A percentile compares a stretch with the other conserved stretches of the same genome.
These are phyloP conservation scores for Tothia fuscella DNA, from an alignment of 2,329 filamentous ascomycete species.

Conservation along the genomic window DNA sequence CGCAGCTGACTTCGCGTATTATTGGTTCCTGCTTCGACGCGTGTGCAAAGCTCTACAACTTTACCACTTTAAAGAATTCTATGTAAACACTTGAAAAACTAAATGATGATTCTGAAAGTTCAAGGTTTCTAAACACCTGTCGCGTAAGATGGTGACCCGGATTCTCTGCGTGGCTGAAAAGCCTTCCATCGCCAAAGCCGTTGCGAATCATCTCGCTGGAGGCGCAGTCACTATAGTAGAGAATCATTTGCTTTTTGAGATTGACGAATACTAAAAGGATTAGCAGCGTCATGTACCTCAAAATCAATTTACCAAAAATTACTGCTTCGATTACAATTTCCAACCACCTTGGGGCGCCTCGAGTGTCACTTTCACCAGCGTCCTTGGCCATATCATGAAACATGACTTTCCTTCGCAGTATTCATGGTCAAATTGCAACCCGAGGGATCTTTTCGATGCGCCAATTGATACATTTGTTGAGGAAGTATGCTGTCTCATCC, in stretches of 20 bases:
- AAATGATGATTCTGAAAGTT: too few relatives aligned
- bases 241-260: background rate
- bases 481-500: too few relatives aligned
- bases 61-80: background rate
- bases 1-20: background rate
- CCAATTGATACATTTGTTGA: slow-evolving; percentile 58
- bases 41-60: background rate
- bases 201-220: slow-evolving; percentile 79
- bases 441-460: slow-evolving; percentile 68
- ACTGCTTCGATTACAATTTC: slow-evolving; percentile 84
- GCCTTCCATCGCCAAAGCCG: slow-evolving; percentile 90
- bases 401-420: slow-evolving; percentile 64
- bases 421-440: slow-evolving; percentile 72
- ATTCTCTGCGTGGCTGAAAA: slow-evolving; percentile 75
- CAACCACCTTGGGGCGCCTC: slow-evolving; percentile 67
- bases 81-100: background rate
- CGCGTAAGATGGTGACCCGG: too few relatives aligned
- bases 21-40: background rate
- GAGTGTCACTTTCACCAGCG: slow-evolving; percentile 85
- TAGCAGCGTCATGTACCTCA: slow-evolving; percentile 52
- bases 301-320: slow-evolving; percentile 82
- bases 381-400: slow-evolving; percentile 76
- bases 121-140: too few relatives aligned
- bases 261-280: background rate
- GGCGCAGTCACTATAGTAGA: slow-evolving; percentile 57